These are phyloP conservation scores for Picea sitchensis DNA, from an alignment of 75 land plant species.

Conservation along the genomic window DNA sequence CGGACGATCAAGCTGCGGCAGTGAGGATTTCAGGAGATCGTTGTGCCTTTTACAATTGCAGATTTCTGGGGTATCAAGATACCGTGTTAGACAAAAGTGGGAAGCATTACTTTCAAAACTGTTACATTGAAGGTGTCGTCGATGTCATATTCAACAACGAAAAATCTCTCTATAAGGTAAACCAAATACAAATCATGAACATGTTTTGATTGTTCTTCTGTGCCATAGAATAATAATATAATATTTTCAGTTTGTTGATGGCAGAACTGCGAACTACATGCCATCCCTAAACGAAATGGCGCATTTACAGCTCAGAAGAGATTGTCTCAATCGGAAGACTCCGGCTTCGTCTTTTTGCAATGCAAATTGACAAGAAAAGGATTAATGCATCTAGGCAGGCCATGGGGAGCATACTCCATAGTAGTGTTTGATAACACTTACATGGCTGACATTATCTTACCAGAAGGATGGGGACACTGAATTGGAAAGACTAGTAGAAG, in stretches of 20 bases:
- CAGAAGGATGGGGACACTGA: slow-evolving; percentile 52
- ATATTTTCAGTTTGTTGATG: background rate
- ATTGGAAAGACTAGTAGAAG: slow-evolving; percentile 29
- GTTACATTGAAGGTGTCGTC: slow-evolving; percentile 60
- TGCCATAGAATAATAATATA: too few relatives aligned
- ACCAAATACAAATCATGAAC: too few relatives aligned
- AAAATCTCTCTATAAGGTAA: slow-evolving; percentile 27
- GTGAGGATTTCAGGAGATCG: too few relatives aligned
- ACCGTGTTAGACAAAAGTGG: too few relatives aligned
- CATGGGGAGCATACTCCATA: slow-evolving; percentile 73
- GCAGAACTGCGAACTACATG: slow-evolving; percentile 63
- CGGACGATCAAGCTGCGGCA: slow-evolving; percentile 25
- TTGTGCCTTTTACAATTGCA: too few relatives aligned
- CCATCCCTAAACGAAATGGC: slow-evolving; percentile 42
- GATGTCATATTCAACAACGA: slow-evolving; percentile 67
- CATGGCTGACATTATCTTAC: slow-evolving; percentile 48
- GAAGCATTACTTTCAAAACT: slow-evolving; percentile 15
- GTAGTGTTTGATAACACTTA: slow-evolving; percentile 50
- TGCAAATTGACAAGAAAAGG: slow-evolving; percentile 57
- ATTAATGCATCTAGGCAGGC: slow-evolving; percentile 8
- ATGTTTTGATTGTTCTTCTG: too few relatives aligned
- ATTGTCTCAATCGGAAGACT: slow-evolving; percentile 29
- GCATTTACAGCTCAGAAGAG: slow-evolving; percentile 69
- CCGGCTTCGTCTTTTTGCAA: slow-evolving; percentile 59
- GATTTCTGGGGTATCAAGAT: too few relatives aligned